These are phyloP conservation scores for Aspergillus versicolor DNA, from an alignment of 2,329 filamentous ascomycete species.

Conservation along the genomic window DNA sequence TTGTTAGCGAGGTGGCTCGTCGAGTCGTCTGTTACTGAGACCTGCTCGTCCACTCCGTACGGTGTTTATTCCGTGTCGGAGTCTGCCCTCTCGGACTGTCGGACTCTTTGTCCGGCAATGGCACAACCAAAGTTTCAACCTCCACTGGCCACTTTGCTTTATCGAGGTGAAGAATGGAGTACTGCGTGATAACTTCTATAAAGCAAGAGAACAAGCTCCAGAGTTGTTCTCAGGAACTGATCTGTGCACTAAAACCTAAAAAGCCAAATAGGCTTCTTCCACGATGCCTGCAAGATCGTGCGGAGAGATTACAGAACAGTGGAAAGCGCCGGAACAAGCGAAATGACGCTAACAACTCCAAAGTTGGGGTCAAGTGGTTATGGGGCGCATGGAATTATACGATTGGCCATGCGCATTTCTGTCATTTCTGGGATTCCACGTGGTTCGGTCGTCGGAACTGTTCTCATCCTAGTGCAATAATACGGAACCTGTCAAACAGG, in stretches of 20 bases:
- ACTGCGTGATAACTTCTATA: not conserved
- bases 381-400: slow-evolving; percentile 13
- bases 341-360: slow-evolving; percentile 15
- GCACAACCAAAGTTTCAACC: not conserved
- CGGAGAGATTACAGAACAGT: not conserved
- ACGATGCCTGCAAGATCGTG: not conserved
- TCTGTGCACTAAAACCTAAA: not conserved
- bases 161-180: too few relatives aligned
- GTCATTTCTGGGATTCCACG: slow-evolving; percentile 22
- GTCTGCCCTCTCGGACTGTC: not conserved
- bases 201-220: not conserved
- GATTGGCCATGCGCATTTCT: slow-evolving; percentile 16
- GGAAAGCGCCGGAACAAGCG: not conserved
- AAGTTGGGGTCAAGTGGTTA: slow-evolving; percentile 15
- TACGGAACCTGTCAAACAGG: not conserved
- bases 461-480: slow-evolving; percentile 10
- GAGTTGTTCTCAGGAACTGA: not conserved
- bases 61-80: too few relatives aligned
- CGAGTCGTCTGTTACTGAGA: too few relatives aligned
- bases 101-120: not conserved
- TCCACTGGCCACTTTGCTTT: not conserved
- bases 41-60: not conserved
- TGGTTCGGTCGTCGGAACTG: slow-evolving; percentile 17
- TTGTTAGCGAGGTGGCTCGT: not conserved
- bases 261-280: not conserved